Evolutionary conservation across 805 yeast species (phyloP), one percentile per base, ranked within the genome.

Genomic region (Yarrowia sp.): DNA sequence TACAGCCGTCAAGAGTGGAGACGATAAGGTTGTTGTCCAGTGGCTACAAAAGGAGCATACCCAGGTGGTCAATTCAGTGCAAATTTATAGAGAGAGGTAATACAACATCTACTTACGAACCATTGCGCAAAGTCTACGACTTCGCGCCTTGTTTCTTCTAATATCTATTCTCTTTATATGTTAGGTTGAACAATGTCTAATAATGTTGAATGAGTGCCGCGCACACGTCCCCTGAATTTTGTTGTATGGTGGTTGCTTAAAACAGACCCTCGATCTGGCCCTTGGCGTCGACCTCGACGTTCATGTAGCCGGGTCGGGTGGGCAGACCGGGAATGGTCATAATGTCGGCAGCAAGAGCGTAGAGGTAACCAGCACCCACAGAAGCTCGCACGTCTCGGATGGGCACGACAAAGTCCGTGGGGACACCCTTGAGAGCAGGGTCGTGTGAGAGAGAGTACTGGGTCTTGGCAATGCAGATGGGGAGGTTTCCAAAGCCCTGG

Each of bases 281-380:
- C 36, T 90, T 89, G 15, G 81, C 83, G 75, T 89, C 86, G 64
- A 93, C 95, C 77, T 93, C 99, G 66, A 93, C 97, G 74, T 92
- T 90, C 97, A 93, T 90, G 81, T 89, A 93, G 31, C 98, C 98
- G 71, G 96, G 89, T 75, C 90, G 92, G 9, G 98, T 93, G 65
- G 98, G 96, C 74, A 93, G 81, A 67, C 99, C 99, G 32, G 99
- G 99, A 71, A 93, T 92, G 32, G 99, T 93, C 87, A 89, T 92
- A 72, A 93, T 93, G 77, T 93, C 96, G 65, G 96, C 98, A 15
- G 98, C 98, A 71, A 93, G 82, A 1, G 98, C 98, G 74, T 93
- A 95, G 74, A 93, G 82, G 78, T 93, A 93, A 9, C 98, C 98
- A 55, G 98, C 98, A 77, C 99, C 99, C 65, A 90, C 90, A 41